Conservation (phyloP, 2,329 filamentous ascomycete genomes). For the Fusarium nisikadoi region DNA sequence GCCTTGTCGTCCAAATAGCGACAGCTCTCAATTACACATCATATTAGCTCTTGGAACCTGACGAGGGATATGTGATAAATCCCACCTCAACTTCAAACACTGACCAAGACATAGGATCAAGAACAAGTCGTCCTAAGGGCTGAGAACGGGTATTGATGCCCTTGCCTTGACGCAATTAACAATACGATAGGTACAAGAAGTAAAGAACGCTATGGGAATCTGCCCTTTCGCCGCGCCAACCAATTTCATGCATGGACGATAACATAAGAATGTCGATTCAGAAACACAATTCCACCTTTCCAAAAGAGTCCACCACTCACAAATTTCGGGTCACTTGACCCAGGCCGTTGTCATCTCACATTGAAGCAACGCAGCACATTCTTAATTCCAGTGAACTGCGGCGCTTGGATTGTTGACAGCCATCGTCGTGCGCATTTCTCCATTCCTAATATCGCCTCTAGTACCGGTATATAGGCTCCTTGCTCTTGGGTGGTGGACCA, state of each 20-base stretch:
- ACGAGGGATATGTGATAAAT: not conserved
- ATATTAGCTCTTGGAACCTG: not conserved
- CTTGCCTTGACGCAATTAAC: slow-evolving; percentile 7
- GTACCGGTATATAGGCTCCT: slow-evolving; percentile 52
- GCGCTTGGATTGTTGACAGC: not conserved
- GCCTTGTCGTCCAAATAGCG: not conserved
- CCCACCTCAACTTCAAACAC: not conserved
- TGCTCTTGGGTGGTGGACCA: slow-evolving; percentile 49
- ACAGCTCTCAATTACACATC: not conserved
- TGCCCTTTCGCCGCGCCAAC: slow-evolving; percentile 41
- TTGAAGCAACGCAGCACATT: not conserved
- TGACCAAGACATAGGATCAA: not conserved
- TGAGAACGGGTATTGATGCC: slow-evolving; percentile 10
- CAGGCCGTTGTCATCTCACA: not conserved
- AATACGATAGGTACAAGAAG: slow-evolving; percentile 27
- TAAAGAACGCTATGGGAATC: slow-evolving; percentile 40
- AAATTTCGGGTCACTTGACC: not conserved
- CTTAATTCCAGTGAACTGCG: not conserved
- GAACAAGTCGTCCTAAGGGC: not conserved
- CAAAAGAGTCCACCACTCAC: not conserved
- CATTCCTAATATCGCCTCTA: slow-evolving; percentile 17
- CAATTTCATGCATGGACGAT: slow-evolving; percentile 35
- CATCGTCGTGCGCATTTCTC: not conserved
- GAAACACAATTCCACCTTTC: slow-evolving; percentile 27
- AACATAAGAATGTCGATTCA: slow-evolving; percentile 21